Conservation (phyloP, 2,329 filamentous ascomycete genomes). For the Fusarium anguioides region DNA sequence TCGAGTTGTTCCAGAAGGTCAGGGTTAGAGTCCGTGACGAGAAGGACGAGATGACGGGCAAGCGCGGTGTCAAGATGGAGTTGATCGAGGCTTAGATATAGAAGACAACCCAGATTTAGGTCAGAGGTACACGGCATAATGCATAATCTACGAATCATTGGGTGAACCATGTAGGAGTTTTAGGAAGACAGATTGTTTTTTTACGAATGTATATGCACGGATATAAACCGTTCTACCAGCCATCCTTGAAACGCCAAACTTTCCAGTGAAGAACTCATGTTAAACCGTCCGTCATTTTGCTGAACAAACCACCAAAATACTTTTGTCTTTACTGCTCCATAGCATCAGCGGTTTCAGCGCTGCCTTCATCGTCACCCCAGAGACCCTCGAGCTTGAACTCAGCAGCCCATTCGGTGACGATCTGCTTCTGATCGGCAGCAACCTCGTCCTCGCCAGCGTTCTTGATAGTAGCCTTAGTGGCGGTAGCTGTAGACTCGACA, state of each 20-base stretch:
- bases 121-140: slow-evolving; percentile 14
- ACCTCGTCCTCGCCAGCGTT: slow-evolving; percentile 57
- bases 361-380: slow-evolving; percentile 76
- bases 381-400: slow-evolving; percentile 96
- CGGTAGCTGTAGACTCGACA: slow-evolving; percentile 55
- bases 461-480: slow-evolving; percentile 51
- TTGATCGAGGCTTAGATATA: slow-evolving; percentile 56
- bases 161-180: slow-evolving; percentile 32
- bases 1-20: slow-evolving; percentile 94
- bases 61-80: slow-evolving; percentile 87
- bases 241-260: slow-evolving; percentile 51
- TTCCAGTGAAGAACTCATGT: slow-evolving; percentile 46
- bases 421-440: slow-evolving; percentile 78
- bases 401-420: slow-evolving; percentile 91
- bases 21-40: slow-evolving; percentile 89
- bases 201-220: slow-evolving; percentile 45
- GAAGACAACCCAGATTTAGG: not conserved
- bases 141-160: slow-evolving; percentile 30
- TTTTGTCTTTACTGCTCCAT: slow-evolving; percentile 61
- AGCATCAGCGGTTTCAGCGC: slow-evolving; percentile 53
- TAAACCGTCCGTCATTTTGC: slow-evolving; percentile 43
- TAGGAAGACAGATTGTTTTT: slow-evolving; percentile 41
- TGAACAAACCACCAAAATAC: slow-evolving; percentile 20
- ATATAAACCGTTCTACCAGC: slow-evolving; percentile 47
- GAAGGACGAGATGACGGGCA: slow-evolving; percentile 94